Conservation (phyloP, 1,284 basidiomycete genomes). For the Ustilago shanxiensis region DNA sequence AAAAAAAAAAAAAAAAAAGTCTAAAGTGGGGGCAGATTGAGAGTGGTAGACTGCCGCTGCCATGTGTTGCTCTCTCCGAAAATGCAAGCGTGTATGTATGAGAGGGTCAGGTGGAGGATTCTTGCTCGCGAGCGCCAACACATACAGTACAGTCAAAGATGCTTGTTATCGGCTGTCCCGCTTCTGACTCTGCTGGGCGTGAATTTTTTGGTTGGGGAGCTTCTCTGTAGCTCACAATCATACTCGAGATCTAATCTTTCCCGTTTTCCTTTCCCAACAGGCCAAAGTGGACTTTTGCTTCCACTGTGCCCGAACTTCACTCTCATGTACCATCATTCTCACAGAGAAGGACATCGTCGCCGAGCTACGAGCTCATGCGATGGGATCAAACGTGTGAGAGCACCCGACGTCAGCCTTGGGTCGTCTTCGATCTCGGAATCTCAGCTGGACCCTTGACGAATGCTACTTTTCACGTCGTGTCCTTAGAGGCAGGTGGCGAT, state of each 20-base stretch:
- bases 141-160: too few species aligned
- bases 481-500: not conserved
- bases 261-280: not conserved
- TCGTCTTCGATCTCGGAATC: not conserved
- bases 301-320: too few species aligned
- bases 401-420: too few species aligned
- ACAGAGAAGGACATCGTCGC: too few species aligned
- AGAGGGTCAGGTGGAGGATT: conserved; percentile 20
- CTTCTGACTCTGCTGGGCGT: not conserved
- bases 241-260: conserved; percentile 12
- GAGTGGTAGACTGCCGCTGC: conserved; percentile 19
- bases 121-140: not conserved
- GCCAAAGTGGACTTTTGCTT: too few species aligned
- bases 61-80: not conserved
- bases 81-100: not conserved
- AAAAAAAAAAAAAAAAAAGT: conserved; percentile 10
- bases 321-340: too few species aligned
- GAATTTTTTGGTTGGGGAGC: conserved; percentile 8
- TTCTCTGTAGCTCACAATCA: conserved; percentile 1
- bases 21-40: not conserved
- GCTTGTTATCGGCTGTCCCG: not conserved
- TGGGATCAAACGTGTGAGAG: too few species aligned
- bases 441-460: not conserved
- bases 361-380: too few species aligned
- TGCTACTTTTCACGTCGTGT: not conserved